These are phyloP conservation scores for Lagenidium giganteum DNA, from an alignment of 352 stramenopile species.

Conservation along the genomic window DNA sequence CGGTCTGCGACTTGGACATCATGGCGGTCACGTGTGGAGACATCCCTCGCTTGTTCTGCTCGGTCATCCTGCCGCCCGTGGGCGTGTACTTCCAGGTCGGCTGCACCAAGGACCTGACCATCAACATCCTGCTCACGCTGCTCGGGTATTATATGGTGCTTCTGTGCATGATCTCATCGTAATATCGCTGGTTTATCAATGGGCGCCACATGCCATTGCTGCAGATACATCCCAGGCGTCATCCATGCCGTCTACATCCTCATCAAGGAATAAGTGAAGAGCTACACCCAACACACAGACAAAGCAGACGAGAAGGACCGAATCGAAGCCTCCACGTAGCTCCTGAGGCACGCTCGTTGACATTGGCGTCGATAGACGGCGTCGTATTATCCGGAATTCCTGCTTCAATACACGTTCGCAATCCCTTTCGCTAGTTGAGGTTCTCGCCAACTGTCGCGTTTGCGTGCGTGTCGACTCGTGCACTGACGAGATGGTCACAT, in stretches of 20 bases:
- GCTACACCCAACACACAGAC: conserved; percentile 5
- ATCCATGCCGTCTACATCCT: conserved; percentile 76
- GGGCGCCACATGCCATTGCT: neutral
- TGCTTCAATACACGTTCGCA: too few species aligned
- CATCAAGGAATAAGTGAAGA: conserved; percentile 49
- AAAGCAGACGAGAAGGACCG: neutral
- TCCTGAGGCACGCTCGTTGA: too few species aligned
- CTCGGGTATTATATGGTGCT: conserved; percentile 24
- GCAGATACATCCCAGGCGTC: conserved; percentile 62
- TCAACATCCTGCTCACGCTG: conserved; percentile 68
- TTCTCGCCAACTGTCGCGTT: too few species aligned
- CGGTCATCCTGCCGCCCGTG: conserved; percentile 54
- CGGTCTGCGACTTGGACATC: too few species aligned
- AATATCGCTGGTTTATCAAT: neutral
- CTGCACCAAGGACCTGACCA: conserved; percentile 54
- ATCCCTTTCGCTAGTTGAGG: too few species aligned
- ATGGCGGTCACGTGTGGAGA: conserved; percentile 69
- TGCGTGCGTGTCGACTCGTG: too few species aligned
- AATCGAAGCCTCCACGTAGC: too few species aligned
- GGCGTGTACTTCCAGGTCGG: conserved; percentile 58
- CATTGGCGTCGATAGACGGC: too few species aligned
- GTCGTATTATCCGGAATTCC: too few species aligned
- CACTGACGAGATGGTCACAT: too few species aligned
- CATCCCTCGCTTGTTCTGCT: conserved; percentile 64
- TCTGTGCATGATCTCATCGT: neutral